Evolutionary conservation across 2,329 filamentous ascomycete genomes (phyloP).

Genomic region (Ophiostoma sp.): DNA sequence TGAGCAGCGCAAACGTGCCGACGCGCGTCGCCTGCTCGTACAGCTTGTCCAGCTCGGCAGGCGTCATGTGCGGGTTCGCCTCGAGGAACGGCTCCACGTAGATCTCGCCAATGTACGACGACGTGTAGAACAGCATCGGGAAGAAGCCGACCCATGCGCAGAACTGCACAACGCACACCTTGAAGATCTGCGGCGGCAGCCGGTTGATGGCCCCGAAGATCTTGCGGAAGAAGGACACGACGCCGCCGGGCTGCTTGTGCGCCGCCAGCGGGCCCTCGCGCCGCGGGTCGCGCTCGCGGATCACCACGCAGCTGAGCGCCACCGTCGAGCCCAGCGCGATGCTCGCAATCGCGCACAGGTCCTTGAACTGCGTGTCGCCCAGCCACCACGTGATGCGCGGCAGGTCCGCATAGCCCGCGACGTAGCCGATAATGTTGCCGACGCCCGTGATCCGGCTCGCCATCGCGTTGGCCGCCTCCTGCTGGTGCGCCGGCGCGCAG

Average conservation of each 20-base stretch:
- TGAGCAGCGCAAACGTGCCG: constrained; percentile 80
- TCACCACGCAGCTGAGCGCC: constrained; percentile 60
- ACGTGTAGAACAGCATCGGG: constrained; percentile 90
- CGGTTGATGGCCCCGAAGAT: constrained; percentile 71
- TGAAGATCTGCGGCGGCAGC: constrained; percentile 74
- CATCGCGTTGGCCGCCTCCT: constrained; percentile 92
- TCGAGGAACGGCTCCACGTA: constrained; percentile 80
- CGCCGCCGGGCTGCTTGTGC: constrained; percentile 48
- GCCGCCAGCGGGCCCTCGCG: constrained; percentile 59
- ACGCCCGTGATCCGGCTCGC: constrained; percentile 79
- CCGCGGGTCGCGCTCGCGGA: constrained; percentile 76
- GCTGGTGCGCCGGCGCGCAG: constrained; percentile 85
- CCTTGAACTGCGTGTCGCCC: constrained; percentile 86
- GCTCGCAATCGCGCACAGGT: constrained; percentile 79
- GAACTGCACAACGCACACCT: constrained; percentile 76
- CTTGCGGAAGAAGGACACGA: constrained; percentile 73
- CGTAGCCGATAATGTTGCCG: constrained; percentile 85
- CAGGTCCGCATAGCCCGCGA: constrained; percentile 79
- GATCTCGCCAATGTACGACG: constrained; percentile 87
- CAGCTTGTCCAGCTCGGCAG: constrained; percentile 67
- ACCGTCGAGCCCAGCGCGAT: constrained; percentile 66
- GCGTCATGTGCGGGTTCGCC: constrained; percentile 70
- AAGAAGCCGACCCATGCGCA: constrained; percentile 96
- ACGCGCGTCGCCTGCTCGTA: constrained; percentile 83
- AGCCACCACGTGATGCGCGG: constrained; percentile 68